Evolutionary conservation across 2,329 filamentous ascomycete genomes (phyloP).

Genomic region (Trichoderma sp.): DNA sequence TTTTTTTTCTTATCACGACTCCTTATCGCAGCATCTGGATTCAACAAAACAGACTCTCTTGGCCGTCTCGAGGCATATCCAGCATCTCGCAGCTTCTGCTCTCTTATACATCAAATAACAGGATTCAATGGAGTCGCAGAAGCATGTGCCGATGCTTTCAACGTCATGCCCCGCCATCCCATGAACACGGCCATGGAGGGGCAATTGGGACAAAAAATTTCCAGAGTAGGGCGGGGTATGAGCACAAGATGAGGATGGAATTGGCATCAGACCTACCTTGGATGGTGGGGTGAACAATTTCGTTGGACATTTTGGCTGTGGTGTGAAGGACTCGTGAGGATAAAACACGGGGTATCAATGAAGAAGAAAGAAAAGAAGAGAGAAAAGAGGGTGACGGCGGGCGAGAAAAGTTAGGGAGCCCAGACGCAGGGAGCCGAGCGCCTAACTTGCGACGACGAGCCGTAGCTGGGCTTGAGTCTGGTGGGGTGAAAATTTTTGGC

Average conservation of each 20-base stretch:
- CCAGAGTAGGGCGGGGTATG: conserved; percentile 31
- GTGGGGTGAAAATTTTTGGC: conserved; percentile 33
- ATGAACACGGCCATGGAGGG: conserved; percentile 29
- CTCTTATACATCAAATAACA: neutral
- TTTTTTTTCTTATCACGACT: conserved; percentile 17
- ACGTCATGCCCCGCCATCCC: neutral
- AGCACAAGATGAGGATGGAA: neutral
- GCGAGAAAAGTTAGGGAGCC: neutral
- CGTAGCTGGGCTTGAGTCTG: conserved; percentile 24
- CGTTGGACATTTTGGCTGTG: conserved; percentile 59
- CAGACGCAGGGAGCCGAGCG: conserved; percentile 15
- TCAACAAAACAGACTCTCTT: neutral
- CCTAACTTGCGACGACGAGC: conserved; percentile 1
- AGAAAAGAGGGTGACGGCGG: neutral
- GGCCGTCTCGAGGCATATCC: neutral
- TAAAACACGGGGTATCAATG: conserved; percentile 21
- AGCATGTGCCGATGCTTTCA: neutral
- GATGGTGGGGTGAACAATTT: conserved; percentile 77
- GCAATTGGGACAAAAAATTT: conserved; percentile 26
- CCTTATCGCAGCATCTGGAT: neutral
- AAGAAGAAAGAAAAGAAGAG: neutral
- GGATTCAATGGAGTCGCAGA: neutral
- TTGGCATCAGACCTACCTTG: conserved; percentile 58
- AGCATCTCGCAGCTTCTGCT: neutral
- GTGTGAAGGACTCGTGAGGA: conserved; percentile 27